phyloP scores from a whole-genome alignment of 345 rosid genomes.

The Corchorus olitorius region DNA sequence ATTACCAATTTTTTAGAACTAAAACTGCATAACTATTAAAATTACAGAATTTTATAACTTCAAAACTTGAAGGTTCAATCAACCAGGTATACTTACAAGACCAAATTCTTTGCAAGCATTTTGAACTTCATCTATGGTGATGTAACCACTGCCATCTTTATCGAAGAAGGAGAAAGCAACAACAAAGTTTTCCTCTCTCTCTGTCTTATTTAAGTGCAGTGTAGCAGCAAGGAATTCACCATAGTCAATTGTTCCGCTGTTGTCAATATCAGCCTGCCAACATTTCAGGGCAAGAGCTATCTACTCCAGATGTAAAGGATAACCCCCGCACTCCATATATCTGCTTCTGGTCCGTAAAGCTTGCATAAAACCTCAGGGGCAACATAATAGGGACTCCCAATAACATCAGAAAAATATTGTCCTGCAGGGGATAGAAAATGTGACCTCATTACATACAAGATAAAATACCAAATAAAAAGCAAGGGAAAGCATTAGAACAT shows the following conservation, averaged over 20 bases:
- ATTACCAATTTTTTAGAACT: no score
- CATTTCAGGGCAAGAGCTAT: slow-evolving; percentile 32
- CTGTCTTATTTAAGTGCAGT: slow-evolving; percentile 86
- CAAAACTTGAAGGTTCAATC: neutral
- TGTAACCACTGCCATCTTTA: slow-evolving; percentile 90
- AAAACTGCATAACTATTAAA: neutral
- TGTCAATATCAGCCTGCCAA: slow-evolving; percentile 92
- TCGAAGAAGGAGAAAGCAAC: slow-evolving; percentile 92
- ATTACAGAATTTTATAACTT: neutral
- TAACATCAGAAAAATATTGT: slow-evolving; percentile 78
- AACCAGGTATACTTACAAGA: slow-evolving; percentile 54
- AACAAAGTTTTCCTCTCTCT: slow-evolving; percentile 81
- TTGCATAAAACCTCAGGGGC: slow-evolving; percentile 95
- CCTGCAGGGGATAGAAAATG: slow-evolving; percentile 45
- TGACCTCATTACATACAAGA: slow-evolving; percentile 7
- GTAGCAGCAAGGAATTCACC: slow-evolving; percentile 97
- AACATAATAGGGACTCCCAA: slow-evolving; percentile 97
- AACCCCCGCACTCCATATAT: slow-evolving; percentile 98
- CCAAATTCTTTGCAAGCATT: slow-evolving; percentile 95
- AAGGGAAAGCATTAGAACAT: slow-evolving; percentile 10
- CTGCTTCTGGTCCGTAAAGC: slow-evolving; percentile 86
- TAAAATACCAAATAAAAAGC: neutral
- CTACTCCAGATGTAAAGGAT: slow-evolving; percentile 98
- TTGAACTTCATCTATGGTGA: slow-evolving; percentile 91
- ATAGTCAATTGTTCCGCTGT: slow-evolving; percentile 86